These are phyloP conservation scores for Psidium friedrichsthalianum DNA, from an alignment of 345 rosid species.

Conservation along the genomic window DNA sequence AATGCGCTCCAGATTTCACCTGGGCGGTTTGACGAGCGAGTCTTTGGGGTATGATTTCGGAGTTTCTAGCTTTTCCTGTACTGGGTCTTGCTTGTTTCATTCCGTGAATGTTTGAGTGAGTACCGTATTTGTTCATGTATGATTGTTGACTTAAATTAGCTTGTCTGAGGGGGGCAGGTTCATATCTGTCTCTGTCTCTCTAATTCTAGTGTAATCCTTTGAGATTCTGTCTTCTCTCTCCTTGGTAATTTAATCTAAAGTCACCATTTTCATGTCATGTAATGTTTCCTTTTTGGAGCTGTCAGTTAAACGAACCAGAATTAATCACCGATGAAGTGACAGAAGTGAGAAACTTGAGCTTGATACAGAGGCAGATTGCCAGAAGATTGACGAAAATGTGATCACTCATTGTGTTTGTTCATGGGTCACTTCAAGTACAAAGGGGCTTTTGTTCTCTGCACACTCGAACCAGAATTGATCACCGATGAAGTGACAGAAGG, in stretches of 20 bases:
- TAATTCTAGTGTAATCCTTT: neutral
- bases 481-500: neutral
- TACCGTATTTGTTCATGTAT: neutral
- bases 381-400: neutral
- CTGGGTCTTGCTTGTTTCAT: neutral
- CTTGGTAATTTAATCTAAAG: neutral
- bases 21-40: slow-evolving; percentile 74
- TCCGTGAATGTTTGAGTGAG: neutral
- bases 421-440: neutral
- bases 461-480: neutral
- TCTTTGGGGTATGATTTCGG: slow-evolving; percentile 49
- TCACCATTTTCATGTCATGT: neutral
- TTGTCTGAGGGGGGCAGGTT: neutral
- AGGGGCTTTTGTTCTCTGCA: neutral
- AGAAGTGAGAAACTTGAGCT: neutral
- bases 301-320: neutral
- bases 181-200: neutral
- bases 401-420: neutral
- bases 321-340: neutral
- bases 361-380: neutral
- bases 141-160: neutral
- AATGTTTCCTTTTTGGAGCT: neutral
- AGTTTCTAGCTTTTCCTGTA: neutral
- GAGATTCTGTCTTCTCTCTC: neutral
- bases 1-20: slow-evolving; percentile 92